Percentiles rank a stretch among this genome's conserved stretches.
phyloP scores from a whole-genome alignment of 495 filamentous ascomycete species.

The Peziza echinospora region DNA sequence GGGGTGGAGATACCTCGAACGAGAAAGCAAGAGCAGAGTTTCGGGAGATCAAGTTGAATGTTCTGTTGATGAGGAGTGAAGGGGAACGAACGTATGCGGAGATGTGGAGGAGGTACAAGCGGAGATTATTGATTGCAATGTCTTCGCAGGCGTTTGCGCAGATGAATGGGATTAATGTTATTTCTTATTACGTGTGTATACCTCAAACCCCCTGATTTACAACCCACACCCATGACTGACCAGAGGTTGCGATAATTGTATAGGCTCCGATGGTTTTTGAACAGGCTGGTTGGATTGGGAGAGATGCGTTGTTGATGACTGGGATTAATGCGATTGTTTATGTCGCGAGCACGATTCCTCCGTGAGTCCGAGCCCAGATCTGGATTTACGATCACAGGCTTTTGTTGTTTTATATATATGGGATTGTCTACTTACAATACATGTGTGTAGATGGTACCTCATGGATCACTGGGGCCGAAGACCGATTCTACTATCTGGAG shows the following conservation, averaged over 20 bases:
- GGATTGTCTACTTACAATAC: not conserved
- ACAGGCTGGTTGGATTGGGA: slow-evolving; percentile 78
- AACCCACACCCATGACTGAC: not conserved
- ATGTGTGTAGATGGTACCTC: slow-evolving; percentile 51
- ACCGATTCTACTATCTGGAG: slow-evolving; percentile 74
- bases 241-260: too few species aligned
- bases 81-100: slow-evolving; percentile 78
- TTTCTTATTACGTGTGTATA: slow-evolving; percentile 60
- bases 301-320: slow-evolving; percentile 85
- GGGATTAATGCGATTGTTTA: slow-evolving; percentile 91
- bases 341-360: slow-evolving; percentile 71
- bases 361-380: slow-evolving; percentile 17
- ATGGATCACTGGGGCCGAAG: slow-evolving; percentile 86
- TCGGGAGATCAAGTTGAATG: slow-evolving; percentile 95
- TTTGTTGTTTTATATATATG: not conserved
- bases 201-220: not conserved
- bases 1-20: slow-evolving; percentile 83
- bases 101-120: slow-evolving; percentile 86
- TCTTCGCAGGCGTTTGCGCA: slow-evolving; percentile 90
- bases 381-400: too few species aligned
- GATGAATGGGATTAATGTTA: slow-evolving; percentile 97
- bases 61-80: slow-evolving; percentile 77
- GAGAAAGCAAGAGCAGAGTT: slow-evolving; percentile 80
- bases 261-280: slow-evolving; percentile 81
- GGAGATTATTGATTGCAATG: slow-evolving; percentile 95